Conservation (phyloP, 306 rosid species). For the Sophora flavescens region DNA sequence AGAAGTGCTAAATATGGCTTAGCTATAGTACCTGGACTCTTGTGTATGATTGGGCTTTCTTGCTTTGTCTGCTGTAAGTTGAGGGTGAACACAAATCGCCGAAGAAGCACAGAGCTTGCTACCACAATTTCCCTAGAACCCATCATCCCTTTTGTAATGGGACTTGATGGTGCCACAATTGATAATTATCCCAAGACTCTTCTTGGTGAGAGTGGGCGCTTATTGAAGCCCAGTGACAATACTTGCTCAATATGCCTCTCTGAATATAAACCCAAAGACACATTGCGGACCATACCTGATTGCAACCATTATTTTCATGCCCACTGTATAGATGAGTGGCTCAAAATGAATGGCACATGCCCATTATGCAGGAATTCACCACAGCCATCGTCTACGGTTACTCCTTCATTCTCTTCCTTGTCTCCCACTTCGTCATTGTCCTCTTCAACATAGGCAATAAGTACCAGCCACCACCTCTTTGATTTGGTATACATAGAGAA, state of each 20-base stretch:
- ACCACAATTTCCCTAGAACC: conserved; percentile 31
- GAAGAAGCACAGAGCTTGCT: conserved; percentile 2
- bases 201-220: conserved; percentile 70
- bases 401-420: conserved; percentile 44
- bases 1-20: conserved; percentile 68
- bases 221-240: conserved; percentile 70
- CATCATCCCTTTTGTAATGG: conserved; percentile 33
- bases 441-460: conserved; percentile 40
- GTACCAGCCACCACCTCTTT: not conserved
- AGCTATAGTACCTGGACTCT: conserved; percentile 66
- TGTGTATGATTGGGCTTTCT: conserved; percentile 59
- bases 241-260: conserved; percentile 77
- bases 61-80: conserved; percentile 46
- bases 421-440: conserved; percentile 41
- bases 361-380: conserved; percentile 83
- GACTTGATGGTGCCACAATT: conserved; percentile 75
- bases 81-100: conserved; percentile 18
- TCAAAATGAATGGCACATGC: conserved; percentile 72
- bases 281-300: conserved; percentile 74
- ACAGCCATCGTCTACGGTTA: conserved; percentile 32
- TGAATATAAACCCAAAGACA: conserved; percentile 78
- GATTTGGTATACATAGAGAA: not conserved
- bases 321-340: conserved; percentile 82
- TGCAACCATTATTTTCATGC: conserved; percentile 82
- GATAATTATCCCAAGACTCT: conserved; percentile 73